Percentiles rank a stretch among this genome's conserved stretches.
These are phyloP conservation scores for Miscanthus lutarioriparius DNA, from an alignment of 176 grass and related monocot species.

Conservation along the genomic window DNA sequence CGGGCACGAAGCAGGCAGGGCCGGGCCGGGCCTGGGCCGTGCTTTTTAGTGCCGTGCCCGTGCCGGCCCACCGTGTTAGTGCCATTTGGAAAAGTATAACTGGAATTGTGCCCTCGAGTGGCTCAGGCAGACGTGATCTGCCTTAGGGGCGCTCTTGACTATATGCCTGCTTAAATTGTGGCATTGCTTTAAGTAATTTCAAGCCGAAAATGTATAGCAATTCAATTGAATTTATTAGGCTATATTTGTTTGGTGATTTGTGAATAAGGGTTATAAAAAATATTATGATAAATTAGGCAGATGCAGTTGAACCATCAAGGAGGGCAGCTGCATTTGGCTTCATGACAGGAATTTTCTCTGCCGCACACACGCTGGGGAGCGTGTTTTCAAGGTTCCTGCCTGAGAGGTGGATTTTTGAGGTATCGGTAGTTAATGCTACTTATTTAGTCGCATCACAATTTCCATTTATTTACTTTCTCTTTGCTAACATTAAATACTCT, in stretches of 20 bases:
- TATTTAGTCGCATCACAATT: neutral
- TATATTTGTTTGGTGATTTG: neutral
- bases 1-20: too few species aligned
- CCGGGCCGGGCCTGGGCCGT: too few species aligned
- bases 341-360: constrained; percentile 76
- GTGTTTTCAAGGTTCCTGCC: constrained; percentile 70
- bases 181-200: neutral
- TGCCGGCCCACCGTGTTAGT: too few species aligned
- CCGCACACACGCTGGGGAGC: constrained; percentile 67
- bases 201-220: too few species aligned
- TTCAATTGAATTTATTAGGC: too few species aligned
- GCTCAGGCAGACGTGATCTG: too few species aligned
- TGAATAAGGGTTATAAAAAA: neutral
- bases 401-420: constrained; percentile 76
- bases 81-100: too few species aligned
- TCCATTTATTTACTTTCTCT: neutral
- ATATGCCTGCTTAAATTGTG: neutral
- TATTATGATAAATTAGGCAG: constrained; percentile 50
- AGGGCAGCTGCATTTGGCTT: constrained; percentile 67
- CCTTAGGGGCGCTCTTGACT: neutral
- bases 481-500: neutral
- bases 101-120: too few species aligned
- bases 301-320: constrained; percentile 60
- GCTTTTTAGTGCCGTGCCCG: too few species aligned
- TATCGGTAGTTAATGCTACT: constrained; percentile 8